Evolutionary conservation across 192 early-diverging fungal species (phyloP).

Genomic region (Backusella mclennaniae): DNA sequence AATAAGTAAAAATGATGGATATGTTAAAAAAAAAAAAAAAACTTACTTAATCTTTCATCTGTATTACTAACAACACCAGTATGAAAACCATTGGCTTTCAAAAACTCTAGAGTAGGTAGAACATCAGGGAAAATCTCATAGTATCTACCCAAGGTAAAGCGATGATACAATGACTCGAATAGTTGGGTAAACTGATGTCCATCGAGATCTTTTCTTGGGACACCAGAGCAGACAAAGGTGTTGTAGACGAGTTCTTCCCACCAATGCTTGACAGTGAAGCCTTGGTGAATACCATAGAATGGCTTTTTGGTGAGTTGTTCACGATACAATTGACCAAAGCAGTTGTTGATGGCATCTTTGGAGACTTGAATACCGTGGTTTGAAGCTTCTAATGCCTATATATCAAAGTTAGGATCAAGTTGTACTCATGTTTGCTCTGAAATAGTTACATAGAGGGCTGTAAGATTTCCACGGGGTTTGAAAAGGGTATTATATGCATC

Average conservation of each 20-base stretch:
- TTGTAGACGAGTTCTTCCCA: constrained; percentile 43
- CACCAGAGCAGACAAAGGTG: constrained; percentile 43
- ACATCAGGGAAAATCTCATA: constrained; percentile 56
- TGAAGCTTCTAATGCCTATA: constrained; percentile 33
- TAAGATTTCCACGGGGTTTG: constrained; percentile 35
- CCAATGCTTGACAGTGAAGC: constrained; percentile 47
- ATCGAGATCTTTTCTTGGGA: constrained; percentile 24
- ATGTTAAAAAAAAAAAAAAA: not conserved
- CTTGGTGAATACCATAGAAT: constrained; percentile 46
- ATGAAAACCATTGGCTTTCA: constrained; percentile 43
- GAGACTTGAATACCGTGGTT: constrained; percentile 40
- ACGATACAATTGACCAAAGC: constrained; percentile 40
- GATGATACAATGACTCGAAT: constrained; percentile 39
- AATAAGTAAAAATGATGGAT: not conserved
- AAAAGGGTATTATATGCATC: constrained; percentile 61
- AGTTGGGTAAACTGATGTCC: constrained; percentile 11
- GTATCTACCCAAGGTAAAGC: constrained; percentile 41
- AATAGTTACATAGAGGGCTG: constrained; percentile 32
- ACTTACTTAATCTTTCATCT: constrained; percentile 51
- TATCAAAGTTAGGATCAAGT: no score
- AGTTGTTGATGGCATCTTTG: constrained; percentile 22
- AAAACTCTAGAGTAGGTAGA: constrained; percentile 36
- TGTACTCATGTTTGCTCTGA: no score
- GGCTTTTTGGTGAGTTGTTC: constrained; percentile 39
- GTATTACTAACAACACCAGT: constrained; percentile 59